Conservation (phyloP, 306 rosid species). For the Glycine latifolia region DNA sequence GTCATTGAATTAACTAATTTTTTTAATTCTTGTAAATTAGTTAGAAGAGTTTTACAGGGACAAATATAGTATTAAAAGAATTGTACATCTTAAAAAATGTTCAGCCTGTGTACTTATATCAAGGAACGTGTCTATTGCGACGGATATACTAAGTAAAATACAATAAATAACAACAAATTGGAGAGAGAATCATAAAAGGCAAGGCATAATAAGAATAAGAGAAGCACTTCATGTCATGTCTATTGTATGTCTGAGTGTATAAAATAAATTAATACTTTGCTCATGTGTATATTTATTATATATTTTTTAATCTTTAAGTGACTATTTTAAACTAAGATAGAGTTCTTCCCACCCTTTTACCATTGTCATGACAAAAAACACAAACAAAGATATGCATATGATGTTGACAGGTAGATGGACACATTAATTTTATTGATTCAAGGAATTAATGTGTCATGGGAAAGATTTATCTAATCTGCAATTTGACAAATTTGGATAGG, state of each 20-base stretch:
- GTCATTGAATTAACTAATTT: no score
- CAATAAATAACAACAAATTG: not conserved
- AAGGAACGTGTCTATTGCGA: no score
- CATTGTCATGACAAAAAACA: not conserved
- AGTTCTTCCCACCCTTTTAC: not conserved
- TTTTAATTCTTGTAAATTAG: no score
- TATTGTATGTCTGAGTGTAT: not conserved
- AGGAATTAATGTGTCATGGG: not conserved
- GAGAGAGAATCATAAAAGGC: not conserved
- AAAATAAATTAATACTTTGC: not conserved
- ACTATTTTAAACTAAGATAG: no score
- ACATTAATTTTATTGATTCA: slow-evolving; percentile 37
- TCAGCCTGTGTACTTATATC: no score
- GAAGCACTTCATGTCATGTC: not conserved
- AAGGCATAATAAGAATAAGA: not conserved
- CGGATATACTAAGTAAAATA: no score
- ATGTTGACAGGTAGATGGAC: slow-evolving; percentile 34
- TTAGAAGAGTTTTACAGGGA: no score
- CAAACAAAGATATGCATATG: not conserved
- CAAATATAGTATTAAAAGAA: no score
- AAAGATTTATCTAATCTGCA: not conserved
- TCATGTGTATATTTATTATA: no score
- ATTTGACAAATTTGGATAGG: not conserved
- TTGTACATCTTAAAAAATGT: no score
- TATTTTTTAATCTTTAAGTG: no score